Evolutionary conservation across 2,329 filamentous ascomycete species (phyloP).

Genomic region (Ceratocystis variospora): DNA sequence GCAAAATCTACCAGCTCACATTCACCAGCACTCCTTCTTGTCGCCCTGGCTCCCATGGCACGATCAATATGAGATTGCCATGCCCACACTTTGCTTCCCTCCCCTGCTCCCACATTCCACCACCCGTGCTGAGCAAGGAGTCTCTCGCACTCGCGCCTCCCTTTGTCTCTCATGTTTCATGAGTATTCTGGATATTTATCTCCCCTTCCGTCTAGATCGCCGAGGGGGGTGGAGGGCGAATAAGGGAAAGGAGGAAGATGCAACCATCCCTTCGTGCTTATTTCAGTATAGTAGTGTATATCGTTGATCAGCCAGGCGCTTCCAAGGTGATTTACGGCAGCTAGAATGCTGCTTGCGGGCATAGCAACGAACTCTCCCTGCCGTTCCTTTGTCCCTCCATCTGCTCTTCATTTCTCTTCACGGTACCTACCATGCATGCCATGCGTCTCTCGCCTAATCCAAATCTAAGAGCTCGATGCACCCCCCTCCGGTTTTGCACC

Average conservation of each 20-base stretch:
- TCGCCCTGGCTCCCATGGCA: neutral
- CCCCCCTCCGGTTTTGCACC: neutral
- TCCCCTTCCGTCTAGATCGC: neutral
- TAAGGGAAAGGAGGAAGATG: neutral
- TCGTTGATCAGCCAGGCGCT: neutral
- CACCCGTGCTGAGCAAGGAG: neutral
- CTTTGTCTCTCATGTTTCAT: neutral
- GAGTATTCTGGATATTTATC: neutral
- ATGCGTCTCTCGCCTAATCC: neutral
- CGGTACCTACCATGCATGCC: neutral
- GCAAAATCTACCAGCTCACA: neutral
- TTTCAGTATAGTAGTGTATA: neutral
- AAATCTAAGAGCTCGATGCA: neutral
- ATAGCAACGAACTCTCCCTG: neutral
- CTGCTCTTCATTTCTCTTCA: neutral
- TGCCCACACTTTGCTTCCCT: neutral
- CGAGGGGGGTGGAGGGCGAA: neutral
- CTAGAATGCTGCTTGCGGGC: neutral
- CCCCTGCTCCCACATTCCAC: neutral
- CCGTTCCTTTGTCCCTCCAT: neutral
- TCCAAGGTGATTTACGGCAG: neutral
- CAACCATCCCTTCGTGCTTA: neutral
- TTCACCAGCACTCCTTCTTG: neutral
- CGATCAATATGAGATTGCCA: neutral
- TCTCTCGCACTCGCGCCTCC: neutral